Base-by-base conservation (phyloP, 1,139 yeast species). In the Candida tetrigidarum region DNA sequence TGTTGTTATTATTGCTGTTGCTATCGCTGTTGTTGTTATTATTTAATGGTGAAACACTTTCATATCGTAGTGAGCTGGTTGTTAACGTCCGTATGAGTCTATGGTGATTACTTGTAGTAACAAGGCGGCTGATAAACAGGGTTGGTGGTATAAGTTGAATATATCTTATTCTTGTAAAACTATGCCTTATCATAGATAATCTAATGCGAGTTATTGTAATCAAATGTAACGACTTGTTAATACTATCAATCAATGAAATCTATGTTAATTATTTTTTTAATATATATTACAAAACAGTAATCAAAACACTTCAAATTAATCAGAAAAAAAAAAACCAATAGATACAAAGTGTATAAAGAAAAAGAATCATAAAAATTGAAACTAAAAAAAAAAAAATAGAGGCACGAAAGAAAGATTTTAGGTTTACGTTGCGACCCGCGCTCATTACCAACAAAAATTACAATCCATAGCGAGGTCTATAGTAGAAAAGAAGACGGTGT, bases 151-250 rank as follows among this genome's bases (percentile, higher is more conserved):
- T 14, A 19, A 19, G 15, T 12, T 28, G 34, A 16, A 37, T 27
- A 22, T 37, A 28, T 10, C 34, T 27, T 18, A 19, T 37, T 28
- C 32, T 37, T 4, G 32, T n/a, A 10, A 37, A 28, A 23, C 27
- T 28, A 19, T 28, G 40, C 27, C 40, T 37, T 37, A 37, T 37
- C 34, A 28, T 37, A 32, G 11, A 35, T 10, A 35, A n/a, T 19
- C 14, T 25, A 32, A 20, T 32, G 5, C n/a, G 22, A 16, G 8
- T 5, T 16, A 10, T 16, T 30, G 11, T 18, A 16, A 22, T 22
- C 11, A 30, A 18, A 30, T 10, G 10, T 6, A 28, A 28, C 10
- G 14, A 28, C 18, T 25, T 25, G 28, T 25, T 12, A n/a, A n/a
- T 25, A 25, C 28, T 7, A 25, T 10, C 28, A 25, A n/a, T n/a